Percentiles rank a stretch among this genome's conserved stretches.
These are phyloP conservation scores for Neonectria punicea DNA, from an alignment of 2,329 filamentous ascomycete species.

Conservation along the genomic window DNA sequence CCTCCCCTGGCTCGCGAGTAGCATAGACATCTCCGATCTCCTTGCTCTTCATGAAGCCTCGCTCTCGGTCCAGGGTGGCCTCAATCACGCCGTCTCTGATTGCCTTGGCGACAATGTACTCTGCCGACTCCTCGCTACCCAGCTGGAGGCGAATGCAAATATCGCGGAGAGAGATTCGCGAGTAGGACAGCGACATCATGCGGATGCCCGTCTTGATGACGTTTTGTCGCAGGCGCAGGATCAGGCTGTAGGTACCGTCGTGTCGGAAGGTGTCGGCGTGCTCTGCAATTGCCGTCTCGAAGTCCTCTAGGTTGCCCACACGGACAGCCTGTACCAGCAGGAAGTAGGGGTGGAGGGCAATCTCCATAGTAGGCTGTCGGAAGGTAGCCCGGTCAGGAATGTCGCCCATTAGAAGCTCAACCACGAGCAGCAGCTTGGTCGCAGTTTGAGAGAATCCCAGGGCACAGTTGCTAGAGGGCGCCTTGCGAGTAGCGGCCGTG, in stretches of 20 bases:
- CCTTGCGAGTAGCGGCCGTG: conserved; percentile 92
- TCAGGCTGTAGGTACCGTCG: conserved; percentile 94
- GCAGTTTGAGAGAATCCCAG: conserved; percentile 96
- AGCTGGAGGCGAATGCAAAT: conserved; percentile 96
- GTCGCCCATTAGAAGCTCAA: conserved; percentile 97
- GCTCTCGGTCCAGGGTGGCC: conserved; percentile 91
- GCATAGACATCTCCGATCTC: conserved; percentile 96
- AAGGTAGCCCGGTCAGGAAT: conserved; percentile 96
- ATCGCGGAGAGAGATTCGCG: conserved; percentile 93
- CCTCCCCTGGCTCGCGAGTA: conserved; percentile 93
- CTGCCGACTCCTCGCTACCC: conserved; percentile 95
- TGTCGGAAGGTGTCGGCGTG: conserved; percentile 88
- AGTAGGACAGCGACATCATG: conserved; percentile 99
- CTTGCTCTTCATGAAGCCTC: conserved; percentile 98
- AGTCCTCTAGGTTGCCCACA: conserved; percentile 94
- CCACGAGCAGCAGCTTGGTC: conserved; percentile 94
- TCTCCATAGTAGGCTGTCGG: conserved; percentile 87
- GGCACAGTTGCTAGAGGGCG: conserved; percentile 87
- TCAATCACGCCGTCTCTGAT: conserved; percentile 98
- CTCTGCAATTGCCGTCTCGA: conserved; percentile 85
- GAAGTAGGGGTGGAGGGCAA: conserved; percentile 91
- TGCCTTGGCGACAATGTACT: conserved; percentile 99
- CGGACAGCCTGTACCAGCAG: conserved; percentile 93
- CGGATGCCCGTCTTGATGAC: conserved; percentile 99
- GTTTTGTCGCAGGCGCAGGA: conserved; percentile 94